Evolutionary conservation across 2,329 filamentous ascomycete genomes (phyloP).

Genomic region (Balansia obtecta): DNA sequence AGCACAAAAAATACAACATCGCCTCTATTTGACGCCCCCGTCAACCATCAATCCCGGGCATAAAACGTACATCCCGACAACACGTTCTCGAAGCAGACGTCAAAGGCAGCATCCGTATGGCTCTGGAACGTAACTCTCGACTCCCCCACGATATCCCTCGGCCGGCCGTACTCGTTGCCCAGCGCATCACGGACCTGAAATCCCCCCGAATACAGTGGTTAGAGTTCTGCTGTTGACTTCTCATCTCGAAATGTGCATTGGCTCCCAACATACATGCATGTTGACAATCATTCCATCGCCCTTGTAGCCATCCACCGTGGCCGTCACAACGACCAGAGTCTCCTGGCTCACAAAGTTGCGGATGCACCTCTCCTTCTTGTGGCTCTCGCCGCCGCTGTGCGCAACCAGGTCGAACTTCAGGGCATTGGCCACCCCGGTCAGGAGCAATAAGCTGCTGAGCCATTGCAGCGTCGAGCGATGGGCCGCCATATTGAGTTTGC

Average conservation of each 20-base stretch:
- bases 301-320: constrained; percentile 70
- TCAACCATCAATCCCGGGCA: background rate
- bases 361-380: constrained; percentile 76
- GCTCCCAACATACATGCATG: constrained; percentile 59
- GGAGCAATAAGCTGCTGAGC: constrained; percentile 44
- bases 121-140: constrained; percentile 90
- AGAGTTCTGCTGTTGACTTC: background rate
- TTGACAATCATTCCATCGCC: constrained; percentile 90
- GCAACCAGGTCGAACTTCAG: constrained; percentile 91
- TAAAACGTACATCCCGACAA: constrained; percentile 50
- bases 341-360: constrained; percentile 90
- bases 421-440: constrained; percentile 45
- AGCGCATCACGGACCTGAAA: constrained; percentile 82
- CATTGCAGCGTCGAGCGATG: constrained; percentile 42
- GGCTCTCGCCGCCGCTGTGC: constrained; percentile 32
- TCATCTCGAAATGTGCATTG: background rate
- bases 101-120: constrained; percentile 81
- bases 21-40: background rate
- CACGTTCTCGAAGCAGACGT: constrained; percentile 91
- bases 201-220: background rate
- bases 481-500: constrained; percentile 30
- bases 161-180: constrained; percentile 89
- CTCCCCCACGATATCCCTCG: constrained; percentile 85
- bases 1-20: background rate
- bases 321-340: constrained; percentile 89